These are phyloP conservation scores for Trichosporon faecale DNA, from an alignment of 1,284 basidiomycete species.

Conservation along the genomic window DNA sequence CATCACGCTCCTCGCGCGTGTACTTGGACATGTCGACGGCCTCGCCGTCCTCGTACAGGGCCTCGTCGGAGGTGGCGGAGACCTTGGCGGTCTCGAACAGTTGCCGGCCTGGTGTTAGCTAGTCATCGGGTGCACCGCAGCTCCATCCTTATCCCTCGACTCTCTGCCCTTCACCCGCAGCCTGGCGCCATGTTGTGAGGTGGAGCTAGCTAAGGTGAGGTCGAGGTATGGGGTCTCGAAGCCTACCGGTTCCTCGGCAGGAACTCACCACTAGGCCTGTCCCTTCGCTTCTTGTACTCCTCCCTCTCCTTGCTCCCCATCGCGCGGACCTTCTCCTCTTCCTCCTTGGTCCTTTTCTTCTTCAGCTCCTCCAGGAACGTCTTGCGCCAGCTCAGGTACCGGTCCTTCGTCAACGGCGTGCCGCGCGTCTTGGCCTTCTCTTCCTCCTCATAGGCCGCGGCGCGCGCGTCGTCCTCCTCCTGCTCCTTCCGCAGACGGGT, in stretches of 20 bases:
- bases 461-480: conserved; percentile 67
- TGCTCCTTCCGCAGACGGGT: conserved; percentile 60
- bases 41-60: conserved; percentile 71
- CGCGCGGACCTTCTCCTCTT: conserved; percentile 75
- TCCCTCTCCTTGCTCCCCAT: conserved; percentile 82
- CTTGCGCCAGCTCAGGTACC: conserved; percentile 76
- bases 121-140: neutral
- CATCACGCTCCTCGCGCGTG: conserved; percentile 62
- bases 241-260: neutral
- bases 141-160: no score
- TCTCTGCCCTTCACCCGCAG: conserved; percentile 16
- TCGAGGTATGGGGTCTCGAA: no score
- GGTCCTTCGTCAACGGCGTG: conserved; percentile 78
- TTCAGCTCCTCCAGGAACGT: conserved; percentile 70
- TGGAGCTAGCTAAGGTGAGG: no score
- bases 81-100: conserved; percentile 77
- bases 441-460: conserved; percentile 73
- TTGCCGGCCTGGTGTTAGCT: conserved; percentile 66
- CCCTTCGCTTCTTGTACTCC: conserved; percentile 68
- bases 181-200: no score
- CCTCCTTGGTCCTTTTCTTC: conserved; percentile 62
- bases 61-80: conserved; percentile 67
- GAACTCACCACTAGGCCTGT: conserved; percentile 69
- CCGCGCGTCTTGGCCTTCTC: conserved; percentile 85
- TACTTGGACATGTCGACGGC: conserved; percentile 86